Conservation (phyloP, 345 rosid genomes). For the Litchi chinensis region DNA sequence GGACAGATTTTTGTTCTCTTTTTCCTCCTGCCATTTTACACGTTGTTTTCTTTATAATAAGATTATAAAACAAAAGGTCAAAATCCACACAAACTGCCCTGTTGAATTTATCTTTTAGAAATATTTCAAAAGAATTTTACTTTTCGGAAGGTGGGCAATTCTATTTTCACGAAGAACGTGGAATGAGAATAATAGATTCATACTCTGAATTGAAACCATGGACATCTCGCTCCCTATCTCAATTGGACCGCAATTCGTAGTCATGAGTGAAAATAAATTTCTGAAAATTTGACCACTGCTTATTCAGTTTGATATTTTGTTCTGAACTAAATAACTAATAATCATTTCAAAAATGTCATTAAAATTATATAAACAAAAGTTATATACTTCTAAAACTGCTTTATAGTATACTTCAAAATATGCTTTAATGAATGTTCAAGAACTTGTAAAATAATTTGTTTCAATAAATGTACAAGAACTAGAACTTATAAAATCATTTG, state of each 20-base stretch:
- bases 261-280: background rate
- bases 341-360: background rate
- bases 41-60: background rate
- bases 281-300: background rate
- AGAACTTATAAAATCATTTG: no score
- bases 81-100: background rate
- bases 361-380: no score
- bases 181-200: background rate
- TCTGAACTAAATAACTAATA: background rate
- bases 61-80: no score
- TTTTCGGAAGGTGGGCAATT: no score
- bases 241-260: background rate
- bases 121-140: no score
- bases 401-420: background rate
- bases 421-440: background rate
- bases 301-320: background rate
- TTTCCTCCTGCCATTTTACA: background rate
- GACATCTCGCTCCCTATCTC: background rate
- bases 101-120: no score
- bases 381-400: background rate
- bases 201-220: background rate
- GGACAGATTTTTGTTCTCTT: background rate
- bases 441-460: no score
- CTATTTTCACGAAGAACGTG: background rate
- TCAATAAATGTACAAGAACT: no score